phyloP scores from a whole-genome alignment of 2,329 filamentous ascomycete species.

The Epichloe sp. region DNA sequence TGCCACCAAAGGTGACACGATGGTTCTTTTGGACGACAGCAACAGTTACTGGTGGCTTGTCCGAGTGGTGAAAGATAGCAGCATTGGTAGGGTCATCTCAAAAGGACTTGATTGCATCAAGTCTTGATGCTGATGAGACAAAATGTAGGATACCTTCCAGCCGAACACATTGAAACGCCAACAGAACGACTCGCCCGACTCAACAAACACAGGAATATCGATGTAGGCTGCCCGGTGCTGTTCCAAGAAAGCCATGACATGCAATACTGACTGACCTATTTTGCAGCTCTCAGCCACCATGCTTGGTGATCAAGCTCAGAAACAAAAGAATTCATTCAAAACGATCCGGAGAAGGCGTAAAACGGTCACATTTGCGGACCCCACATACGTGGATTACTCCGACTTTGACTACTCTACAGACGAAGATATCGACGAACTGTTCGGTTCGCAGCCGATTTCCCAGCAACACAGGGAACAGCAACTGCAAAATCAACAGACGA shows the following conservation, averaged over 20 bases:
- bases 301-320: slow-evolving; percentile 55
- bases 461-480: slow-evolving; percentile 20
- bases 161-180: slow-evolving; percentile 96
- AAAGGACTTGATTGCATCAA: background rate
- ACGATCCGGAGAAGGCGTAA: slow-evolving; percentile 76
- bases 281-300: slow-evolving; percentile 46
- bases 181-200: slow-evolving; percentile 85
- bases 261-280: slow-evolving; percentile 11
- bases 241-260: background rate
- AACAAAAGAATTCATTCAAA: slow-evolving; percentile 70
- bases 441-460: slow-evolving; percentile 21
- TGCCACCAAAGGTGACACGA: slow-evolving; percentile 94
- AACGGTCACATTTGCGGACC: slow-evolving; percentile 72
- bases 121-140: background rate
- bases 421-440: slow-evolving; percentile 34
- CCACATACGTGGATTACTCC: slow-evolving; percentile 79
- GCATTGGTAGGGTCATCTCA: slow-evolving; percentile 48
- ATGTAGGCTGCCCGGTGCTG: slow-evolving; percentile 44
- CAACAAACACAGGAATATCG: slow-evolving; percentile 97
- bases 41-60: slow-evolving; percentile 99
- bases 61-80: slow-evolving; percentile 91
- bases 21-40: slow-evolving; percentile 95
- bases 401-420: slow-evolving; percentile 78
- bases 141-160: slow-evolving; percentile 71
- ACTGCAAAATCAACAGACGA: slow-evolving; percentile 15